These are phyloP conservation scores for Prunus campanulata DNA, from an alignment of 306 rosid species.

Conservation along the genomic window DNA sequence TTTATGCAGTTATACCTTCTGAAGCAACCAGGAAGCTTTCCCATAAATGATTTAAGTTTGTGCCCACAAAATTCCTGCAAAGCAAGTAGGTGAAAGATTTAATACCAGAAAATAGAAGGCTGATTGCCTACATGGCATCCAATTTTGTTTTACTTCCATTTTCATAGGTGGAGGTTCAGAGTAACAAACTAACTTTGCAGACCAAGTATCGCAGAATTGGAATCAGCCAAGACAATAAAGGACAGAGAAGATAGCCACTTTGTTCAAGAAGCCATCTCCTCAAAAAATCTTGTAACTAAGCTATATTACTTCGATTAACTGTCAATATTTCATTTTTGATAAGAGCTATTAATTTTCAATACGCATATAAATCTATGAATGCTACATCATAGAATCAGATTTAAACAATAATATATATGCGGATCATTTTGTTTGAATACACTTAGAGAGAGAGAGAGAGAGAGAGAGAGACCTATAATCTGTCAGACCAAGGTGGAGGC, in stretches of 20 bases:
- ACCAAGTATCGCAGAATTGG: background rate
- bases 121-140: background rate
- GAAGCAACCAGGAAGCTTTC: constrained; percentile 66
- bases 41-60: constrained; percentile 85
- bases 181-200: background rate
- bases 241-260: background rate
- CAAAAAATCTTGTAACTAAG: background rate
- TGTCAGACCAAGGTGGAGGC: constrained; percentile 88
- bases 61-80: constrained; percentile 87
- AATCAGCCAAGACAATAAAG: background rate
- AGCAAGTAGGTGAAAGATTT: constrained; percentile 31
- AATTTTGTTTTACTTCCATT: background rate
- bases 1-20: constrained; percentile 50
- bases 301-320: background rate
- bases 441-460: constrained; percentile 31
- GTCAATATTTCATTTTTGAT: background rate
- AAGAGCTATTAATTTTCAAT: background rate
- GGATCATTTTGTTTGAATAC: background rate
- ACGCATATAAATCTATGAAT: background rate
- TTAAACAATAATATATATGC: background rate
- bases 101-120: constrained; percentile 3
- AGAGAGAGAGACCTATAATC: constrained; percentile 77
- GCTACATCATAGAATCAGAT: background rate
- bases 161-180: background rate
- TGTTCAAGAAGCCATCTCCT: background rate